Evolutionary conservation across 2,329 filamentous ascomycete genomes (phyloP).

Genomic region (Rhynchosporium secalis): DNA sequence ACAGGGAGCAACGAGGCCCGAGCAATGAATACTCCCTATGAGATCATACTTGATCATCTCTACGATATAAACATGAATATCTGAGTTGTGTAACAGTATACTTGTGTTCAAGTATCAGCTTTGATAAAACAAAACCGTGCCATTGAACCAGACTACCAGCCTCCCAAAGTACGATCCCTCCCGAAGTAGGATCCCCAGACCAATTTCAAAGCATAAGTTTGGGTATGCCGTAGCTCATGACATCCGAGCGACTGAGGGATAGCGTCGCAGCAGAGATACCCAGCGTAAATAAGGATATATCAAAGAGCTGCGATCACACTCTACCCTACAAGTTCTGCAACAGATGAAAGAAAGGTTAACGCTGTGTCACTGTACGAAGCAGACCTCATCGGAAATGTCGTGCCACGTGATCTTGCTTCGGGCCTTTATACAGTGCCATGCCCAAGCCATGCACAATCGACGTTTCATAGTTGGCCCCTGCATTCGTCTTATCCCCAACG

Average conservation of each 20-base stretch:
- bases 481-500: neutral
- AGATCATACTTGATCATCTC: too few relatives aligned
- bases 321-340: neutral
- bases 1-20: too few relatives aligned
- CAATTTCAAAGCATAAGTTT: neutral
- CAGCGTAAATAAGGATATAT: neutral
- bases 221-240: neutral
- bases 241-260: slow-evolving; percentile 1
- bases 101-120: too few relatives aligned
- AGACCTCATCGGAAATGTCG: neutral
- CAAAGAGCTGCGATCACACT: slow-evolving; percentile 2
- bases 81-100: too few relatives aligned
- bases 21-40: too few relatives aligned
- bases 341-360: neutral
- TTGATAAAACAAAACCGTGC: too few relatives aligned
- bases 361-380: neutral
- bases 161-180: neutral
- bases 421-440: slow-evolving; percentile 1
- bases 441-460: slow-evolving; percentile 5
- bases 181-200: neutral
- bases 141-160: too few relatives aligned
- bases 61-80: too few relatives aligned
- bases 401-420: slow-evolving; percentile 4
- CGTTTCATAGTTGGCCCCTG: slow-evolving; percentile 7
- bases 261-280: neutral